A percentile compares a stretch with the other conserved stretches of the same genome.
phyloP scores from a whole-genome alignment of 768 basidiomycete species.

The Cystofilobasidium ferigula region DNA sequence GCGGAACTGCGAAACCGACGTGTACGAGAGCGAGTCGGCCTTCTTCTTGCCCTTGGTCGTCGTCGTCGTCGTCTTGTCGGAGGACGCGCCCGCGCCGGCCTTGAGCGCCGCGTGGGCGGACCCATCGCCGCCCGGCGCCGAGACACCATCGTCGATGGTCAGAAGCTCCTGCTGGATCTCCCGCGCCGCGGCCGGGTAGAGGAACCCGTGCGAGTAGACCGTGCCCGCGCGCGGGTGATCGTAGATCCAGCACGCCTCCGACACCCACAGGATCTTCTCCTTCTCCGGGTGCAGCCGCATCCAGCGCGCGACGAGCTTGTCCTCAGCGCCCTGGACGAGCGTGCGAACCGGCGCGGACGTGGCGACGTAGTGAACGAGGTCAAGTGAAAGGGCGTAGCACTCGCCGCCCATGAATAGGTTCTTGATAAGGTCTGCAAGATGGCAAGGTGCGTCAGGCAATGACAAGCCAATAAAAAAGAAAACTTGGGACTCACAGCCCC shows the following conservation, averaged over 20 bases:
- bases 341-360: constrained; percentile 57
- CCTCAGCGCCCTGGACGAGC: constrained; percentile 70
- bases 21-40: constrained; percentile 47
- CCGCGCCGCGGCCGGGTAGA: constrained; percentile 78
- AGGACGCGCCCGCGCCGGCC: too few relatives aligned
- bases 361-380: constrained; percentile 76
- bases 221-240: constrained; percentile 91
- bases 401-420: constrained; percentile 94
- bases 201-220: constrained; percentile 90
- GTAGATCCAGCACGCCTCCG: constrained; percentile 94
- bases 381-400: constrained; percentile 78
- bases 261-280: constrained; percentile 70
- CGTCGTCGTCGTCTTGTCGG: neutral
- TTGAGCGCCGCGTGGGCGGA: too few relatives aligned
- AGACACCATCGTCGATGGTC: neutral
- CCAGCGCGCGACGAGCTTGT: constrained; percentile 81
- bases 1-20: constrained; percentile 77
- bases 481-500: constrained; percentile 35
- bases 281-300: constrained; percentile 66
- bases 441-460: neutral
- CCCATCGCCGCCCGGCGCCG: too few relatives aligned
- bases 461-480: too few relatives aligned
- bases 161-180: constrained; percentile 48
- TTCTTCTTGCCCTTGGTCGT: neutral
- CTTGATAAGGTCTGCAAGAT: constrained; percentile 53